These are phyloP conservation scores for Wickerhamomyces mucosus DNA, from an alignment of 805 yeast genomes.

Conservation along the genomic window DNA sequence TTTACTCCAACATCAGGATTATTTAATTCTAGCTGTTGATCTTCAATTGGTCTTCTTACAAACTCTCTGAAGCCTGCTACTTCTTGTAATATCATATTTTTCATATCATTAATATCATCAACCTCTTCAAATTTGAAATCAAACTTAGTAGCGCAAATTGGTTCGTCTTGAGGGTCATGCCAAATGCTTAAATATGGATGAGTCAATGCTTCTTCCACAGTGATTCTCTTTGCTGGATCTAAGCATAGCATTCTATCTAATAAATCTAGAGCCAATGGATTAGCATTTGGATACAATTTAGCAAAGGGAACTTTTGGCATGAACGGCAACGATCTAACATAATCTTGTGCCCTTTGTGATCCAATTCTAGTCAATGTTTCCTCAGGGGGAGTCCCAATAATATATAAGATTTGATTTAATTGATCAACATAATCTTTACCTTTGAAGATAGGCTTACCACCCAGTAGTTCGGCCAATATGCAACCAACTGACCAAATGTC, in stretches of 20 bases:
- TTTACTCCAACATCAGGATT: no score
- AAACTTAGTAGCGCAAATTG: constrained; percentile 68
- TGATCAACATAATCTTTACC: constrained; percentile 97
- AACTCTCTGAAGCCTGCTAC: constrained; percentile 69
- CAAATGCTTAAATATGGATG: constrained; percentile 86
- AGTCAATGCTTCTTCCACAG: constrained; percentile 78
- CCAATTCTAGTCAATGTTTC: constrained; percentile 64
- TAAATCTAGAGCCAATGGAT: constrained; percentile 78
- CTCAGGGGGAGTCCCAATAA: constrained; percentile 86
- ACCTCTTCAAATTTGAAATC: constrained; percentile 78
- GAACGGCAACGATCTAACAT: constrained; percentile 77
- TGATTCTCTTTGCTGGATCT: constrained; percentile 76
- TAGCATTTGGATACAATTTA: constrained; percentile 72
- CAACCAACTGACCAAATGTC: constrained; percentile 99
- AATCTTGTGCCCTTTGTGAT: constrained; percentile 83
- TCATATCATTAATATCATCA: constrained; percentile 70
- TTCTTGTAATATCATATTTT: constrained; percentile 69
- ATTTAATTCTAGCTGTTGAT: constrained; percentile 31
- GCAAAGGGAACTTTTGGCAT: constrained; percentile 72
- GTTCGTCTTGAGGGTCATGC: constrained; percentile 93
- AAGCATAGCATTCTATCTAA: constrained; percentile 72
- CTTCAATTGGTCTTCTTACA: constrained; percentile 69
- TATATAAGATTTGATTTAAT: constrained; percentile 74
- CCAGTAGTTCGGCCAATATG: constrained; percentile 85
- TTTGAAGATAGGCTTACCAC: constrained; percentile 85